Evolutionary conservation across 495 filamentous ascomycete genomes (phyloP).

Genomic region (Hypoxylon lienhwacheense): DNA sequence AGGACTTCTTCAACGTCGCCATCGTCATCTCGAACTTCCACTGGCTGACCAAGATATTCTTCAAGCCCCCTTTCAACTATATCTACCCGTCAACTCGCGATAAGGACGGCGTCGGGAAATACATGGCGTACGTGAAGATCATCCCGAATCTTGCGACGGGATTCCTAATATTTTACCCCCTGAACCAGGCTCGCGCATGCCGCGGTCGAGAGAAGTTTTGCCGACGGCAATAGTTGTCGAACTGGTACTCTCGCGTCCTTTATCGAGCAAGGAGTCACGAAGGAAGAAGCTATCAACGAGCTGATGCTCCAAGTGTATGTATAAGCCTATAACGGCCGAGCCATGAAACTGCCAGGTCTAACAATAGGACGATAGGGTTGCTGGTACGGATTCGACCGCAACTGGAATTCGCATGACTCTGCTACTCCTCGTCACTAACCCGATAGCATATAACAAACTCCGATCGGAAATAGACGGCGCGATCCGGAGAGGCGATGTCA

Average conservation of each 20-base stretch:
- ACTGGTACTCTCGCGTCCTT: constrained; percentile 49
- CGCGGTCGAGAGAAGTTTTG: constrained; percentile 38
- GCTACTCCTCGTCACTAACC: constrained; percentile 52
- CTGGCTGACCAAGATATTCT: constrained; percentile 30
- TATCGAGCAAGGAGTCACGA: constrained; percentile 45
- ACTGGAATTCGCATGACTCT: constrained; percentile 60
- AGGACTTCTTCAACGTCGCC: constrained; percentile 28
- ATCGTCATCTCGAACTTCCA: constrained; percentile 26
- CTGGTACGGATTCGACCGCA: constrained; percentile 64
- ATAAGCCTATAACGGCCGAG: background rate
- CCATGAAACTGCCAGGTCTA: background rate
- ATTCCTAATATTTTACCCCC: background rate
- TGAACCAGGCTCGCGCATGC: constrained; percentile 41
- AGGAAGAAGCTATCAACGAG: constrained; percentile 47
- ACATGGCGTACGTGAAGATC: constrained; percentile 16
- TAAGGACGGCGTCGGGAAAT: constrained; percentile 17
- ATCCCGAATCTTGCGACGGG: background rate
- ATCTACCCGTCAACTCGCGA: constrained; percentile 20
- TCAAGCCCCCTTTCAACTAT: constrained; percentile 22
- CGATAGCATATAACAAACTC: constrained; percentile 54
- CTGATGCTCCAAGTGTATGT: constrained; percentile 46
- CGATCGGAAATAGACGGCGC: constrained; percentile 57
- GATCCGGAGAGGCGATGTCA: constrained; percentile 25
- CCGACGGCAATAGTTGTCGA: constrained; percentile 21
- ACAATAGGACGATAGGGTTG: constrained; percentile 41